Evolutionary conservation across 1,139 yeast species (phyloP), one percentile per base, ranked within the genome.

Genomic region (Pneumocystis murina): DNA sequence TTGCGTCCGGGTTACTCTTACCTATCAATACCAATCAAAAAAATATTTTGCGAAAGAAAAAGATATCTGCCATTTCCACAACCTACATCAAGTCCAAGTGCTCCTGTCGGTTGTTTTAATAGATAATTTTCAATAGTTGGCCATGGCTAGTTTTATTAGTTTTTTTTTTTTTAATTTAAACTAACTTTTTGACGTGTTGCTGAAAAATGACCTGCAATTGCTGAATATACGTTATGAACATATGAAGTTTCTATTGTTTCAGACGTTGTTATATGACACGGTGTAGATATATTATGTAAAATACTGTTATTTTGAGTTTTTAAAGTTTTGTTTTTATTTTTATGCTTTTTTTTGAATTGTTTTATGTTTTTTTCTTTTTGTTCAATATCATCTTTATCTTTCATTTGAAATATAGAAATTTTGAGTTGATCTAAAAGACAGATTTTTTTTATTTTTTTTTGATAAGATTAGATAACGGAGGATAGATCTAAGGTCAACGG

Each of bases 31-130:
- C 97, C 97, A 35, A 92, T 73, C 33, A 91, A 79, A 69, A 73
- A 85, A 3, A 92, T 71, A 55, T 85, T 79, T 12, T 80, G 77
- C 73, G 91, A 91, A 12, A 90, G 81, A 1, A 81, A 81, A 64
- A 92, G 74, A 71, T 94, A 92, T 71, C 92, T 92, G 12, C 98
- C 98, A 72, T 94, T 92, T 2, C 98, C 98, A 73, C 97, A 92
- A 0, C 98, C 98, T 20, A 92, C 64, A 65, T 77, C 80, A 67
- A 82, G 75, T 1, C 87, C 87, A 7, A 83, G 68, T 3, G 80
- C 72, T 6, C 84, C 84, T 0, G 70, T 69, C 0, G 68, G 63
- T 67, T 77, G 78, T 1, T 69, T 70, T 28, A 70, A 72, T 61
- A 92, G 75, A 71, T 86, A 92, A 67, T 78, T 75, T 64, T 87